Base-by-base conservation (phyloP, 768 basidiomycete species). In the Panellus pusillus region DNA sequence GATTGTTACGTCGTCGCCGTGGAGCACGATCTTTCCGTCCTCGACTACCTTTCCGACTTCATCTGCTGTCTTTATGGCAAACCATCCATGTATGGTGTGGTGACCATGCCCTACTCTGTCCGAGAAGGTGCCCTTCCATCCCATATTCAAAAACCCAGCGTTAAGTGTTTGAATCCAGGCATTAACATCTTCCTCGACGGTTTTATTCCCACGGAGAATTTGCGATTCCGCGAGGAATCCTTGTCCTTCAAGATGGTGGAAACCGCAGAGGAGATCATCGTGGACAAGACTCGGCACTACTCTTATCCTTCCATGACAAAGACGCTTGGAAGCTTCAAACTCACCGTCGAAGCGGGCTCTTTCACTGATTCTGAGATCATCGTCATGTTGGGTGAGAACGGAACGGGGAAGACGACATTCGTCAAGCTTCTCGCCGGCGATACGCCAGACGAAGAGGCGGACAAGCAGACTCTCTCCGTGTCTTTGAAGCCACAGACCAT, bases 311-410 rank as follows among this genome's bases (percentile, higher is more conserved):
- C 87, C 28, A 98, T 99, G 97, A 90, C 90, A 58, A 99, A 99
- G 76, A 98, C 97, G 0, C 82, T 98, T 45, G 97, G 97, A 28
- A 68, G 67, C 60, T 99, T 99, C 86, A 98, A 99, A 72, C 83
- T 99, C 44, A 92, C 93, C 45, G 91, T 99, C 49, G 83, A 96
- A 63, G 74, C 71, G 0, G 97, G 97, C 20, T 81, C 81, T 31
- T 99, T 98, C 74, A 95, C 96, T n/a, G 95, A 98, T 68, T 98
- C 95, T 2, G 97, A 99, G 70, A 99, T 99, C 70, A 93, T 99
- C 63, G 97, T 99, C 70, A 91, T 99, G 87, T 77, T 99, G 31
- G 97, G 97, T 57, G 97, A 99, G 81, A 99, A 99, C 72, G 97
- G 97, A 45, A 99, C 93, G 2, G 95, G 97, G 36, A 99, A 99